Conservation (phyloP, 345 rosid genomes). For the Eucalyptus leucophloia region DNA sequence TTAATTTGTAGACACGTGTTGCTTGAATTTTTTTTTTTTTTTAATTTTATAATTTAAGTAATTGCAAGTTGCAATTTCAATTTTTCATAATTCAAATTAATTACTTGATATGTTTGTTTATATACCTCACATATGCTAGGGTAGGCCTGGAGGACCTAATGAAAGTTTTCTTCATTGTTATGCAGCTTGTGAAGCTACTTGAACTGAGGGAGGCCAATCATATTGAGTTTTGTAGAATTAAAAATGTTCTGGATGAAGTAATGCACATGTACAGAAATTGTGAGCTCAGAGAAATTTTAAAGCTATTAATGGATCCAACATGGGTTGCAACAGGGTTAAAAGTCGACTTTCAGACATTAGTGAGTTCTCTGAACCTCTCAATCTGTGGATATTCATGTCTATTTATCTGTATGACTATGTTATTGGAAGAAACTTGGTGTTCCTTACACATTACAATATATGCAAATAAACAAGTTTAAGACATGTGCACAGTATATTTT, state of each 20-base stretch:
- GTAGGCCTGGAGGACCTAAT: neutral
- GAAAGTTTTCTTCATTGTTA: neutral
- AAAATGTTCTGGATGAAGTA: constrained; percentile 72
- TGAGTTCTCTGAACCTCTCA: constrained; percentile 14
- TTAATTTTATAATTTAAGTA: neutral
- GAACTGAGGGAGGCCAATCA: constrained; percentile 91
- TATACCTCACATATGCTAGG: neutral
- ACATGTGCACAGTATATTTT: neutral
- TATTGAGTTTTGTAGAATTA: constrained; percentile 85
- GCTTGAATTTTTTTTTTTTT: neutral
- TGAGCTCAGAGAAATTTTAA: constrained; percentile 60
- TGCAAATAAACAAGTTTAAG: neutral
- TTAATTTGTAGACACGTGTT: neutral
- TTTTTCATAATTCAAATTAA: neutral
- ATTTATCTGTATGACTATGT: neutral
- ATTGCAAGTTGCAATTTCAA: neutral
- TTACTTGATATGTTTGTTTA: neutral
- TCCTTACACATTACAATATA: neutral
- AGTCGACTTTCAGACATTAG: constrained; percentile 67
- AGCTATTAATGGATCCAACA: constrained; percentile 79
- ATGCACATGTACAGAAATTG: constrained; percentile 49
- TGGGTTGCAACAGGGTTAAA: constrained; percentile 97
- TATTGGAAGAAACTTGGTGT: neutral
- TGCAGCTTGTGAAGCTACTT: constrained; percentile 96
- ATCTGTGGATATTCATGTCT: neutral